These are phyloP conservation scores for Candida corydali DNA, from an alignment of 805 yeast genomes.

Conservation along the genomic window DNA sequence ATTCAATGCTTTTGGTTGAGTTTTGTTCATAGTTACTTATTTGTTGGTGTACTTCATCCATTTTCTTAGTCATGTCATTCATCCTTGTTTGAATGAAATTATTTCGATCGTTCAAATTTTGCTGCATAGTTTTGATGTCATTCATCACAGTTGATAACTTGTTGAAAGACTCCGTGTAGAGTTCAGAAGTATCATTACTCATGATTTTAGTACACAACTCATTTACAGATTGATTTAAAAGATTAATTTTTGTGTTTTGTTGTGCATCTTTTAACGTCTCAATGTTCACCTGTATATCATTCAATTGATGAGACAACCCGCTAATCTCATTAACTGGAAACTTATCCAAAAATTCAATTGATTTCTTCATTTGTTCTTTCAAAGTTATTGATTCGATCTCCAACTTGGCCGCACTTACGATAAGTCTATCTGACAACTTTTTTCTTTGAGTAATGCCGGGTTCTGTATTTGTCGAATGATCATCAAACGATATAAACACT, in stretches of 20 bases:
- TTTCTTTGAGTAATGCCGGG: too few species aligned
- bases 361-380: conserved; percentile 14
- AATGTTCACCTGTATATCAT: not conserved
- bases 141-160: not conserved
- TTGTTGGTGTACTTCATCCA: not conserved
- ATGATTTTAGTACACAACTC: not conserved
- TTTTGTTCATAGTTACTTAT: not conserved
- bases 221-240: not conserved
- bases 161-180: not conserved
- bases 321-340: conserved; percentile 3
- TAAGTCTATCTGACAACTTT: conserved; percentile 9
- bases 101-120: not conserved
- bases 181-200: not conserved
- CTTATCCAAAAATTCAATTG: not conserved
- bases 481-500: conserved; percentile 8
- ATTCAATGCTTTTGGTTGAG: not conserved
- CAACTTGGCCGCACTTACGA: conserved; percentile 27
- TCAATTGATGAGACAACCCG: not conserved
- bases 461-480: too few species aligned
- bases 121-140: not conserved
- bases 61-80: not conserved
- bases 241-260: not conserved
- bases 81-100: not conserved
- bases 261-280: not conserved
- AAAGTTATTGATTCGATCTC: conserved; percentile 27